Conservation (phyloP, 805 yeast genomes). For the Candida maris region DNA sequence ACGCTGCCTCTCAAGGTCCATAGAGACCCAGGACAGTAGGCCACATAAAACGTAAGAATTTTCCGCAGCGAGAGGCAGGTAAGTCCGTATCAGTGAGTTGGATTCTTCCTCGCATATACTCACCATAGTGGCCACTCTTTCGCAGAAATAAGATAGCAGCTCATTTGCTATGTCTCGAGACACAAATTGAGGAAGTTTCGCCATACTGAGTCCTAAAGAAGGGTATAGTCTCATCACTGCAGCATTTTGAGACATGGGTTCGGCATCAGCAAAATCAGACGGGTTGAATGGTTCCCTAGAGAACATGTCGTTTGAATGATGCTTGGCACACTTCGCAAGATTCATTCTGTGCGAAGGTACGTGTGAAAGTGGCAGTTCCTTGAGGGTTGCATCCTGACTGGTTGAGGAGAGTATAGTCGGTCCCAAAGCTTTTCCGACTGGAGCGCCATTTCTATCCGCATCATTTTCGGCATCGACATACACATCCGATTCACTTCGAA, state of each 20-base stretch:
- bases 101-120: conserved; percentile 7
- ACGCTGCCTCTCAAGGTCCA: conserved; percentile 8
- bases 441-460: background rate
- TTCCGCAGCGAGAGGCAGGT: conserved; percentile 7
- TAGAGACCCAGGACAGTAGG: conserved; percentile 8
- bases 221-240: background rate
- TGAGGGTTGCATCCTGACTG: too few species aligned
- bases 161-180: conserved; percentile 6
- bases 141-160: conserved; percentile 7
- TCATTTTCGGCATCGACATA: background rate
- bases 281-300: background rate
- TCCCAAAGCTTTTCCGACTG: background rate
- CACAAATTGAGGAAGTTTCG: conserved; percentile 4
- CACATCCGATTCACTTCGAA: background rate
- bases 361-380: too few species aligned
- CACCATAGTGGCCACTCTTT: conserved; percentile 6
- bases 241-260: background rate
- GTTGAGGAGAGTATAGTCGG: too few species aligned
- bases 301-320: background rate
- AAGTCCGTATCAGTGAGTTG: conserved; percentile 7
- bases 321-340: background rate
- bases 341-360: background rate
- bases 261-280: background rate
- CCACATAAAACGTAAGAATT: conserved; percentile 6
- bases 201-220: background rate